These are phyloP conservation scores for Papiliotrema fonsecae DNA, from an alignment of 1,284 basidiomycete species.

Conservation along the genomic window DNA sequence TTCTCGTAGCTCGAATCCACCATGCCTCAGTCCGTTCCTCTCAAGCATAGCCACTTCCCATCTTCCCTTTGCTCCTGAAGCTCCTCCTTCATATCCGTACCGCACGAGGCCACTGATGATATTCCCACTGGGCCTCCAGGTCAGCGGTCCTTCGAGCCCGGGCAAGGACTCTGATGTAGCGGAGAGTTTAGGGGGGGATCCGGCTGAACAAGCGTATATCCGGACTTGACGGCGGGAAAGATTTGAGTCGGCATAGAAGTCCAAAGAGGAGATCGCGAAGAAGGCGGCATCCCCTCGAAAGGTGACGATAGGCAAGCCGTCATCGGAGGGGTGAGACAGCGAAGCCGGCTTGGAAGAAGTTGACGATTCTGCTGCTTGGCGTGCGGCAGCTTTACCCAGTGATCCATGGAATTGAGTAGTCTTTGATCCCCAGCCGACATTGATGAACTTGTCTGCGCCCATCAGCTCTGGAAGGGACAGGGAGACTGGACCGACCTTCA, in stretches of 20 bases:
- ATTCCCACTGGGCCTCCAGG: conserved; percentile 85
- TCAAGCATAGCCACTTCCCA: conserved; percentile 95
- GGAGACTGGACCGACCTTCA: conserved; percentile 55
- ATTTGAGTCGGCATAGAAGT: conserved; percentile 32
- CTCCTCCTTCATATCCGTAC: conserved; percentile 66
- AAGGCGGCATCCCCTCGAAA: conserved; percentile 91
- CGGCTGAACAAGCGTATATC: conserved; percentile 59
- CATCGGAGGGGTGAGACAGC: conserved; percentile 60
- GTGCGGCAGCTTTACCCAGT: conserved; percentile 79
- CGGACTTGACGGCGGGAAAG: conserved; percentile 58
- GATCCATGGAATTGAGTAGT: conserved; percentile 97
- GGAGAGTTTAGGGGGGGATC: conserved; percentile 62
- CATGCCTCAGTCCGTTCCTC: conserved; percentile 85
- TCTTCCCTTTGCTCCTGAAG: conserved; percentile 56
- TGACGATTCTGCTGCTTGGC: conserved; percentile 51
- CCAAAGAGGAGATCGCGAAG: conserved; percentile 77
- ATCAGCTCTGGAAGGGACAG: conserved; percentile 9
- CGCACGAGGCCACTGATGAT: conserved; percentile 77
- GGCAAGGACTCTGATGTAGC: conserved; percentile 78
- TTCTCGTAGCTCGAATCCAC: conserved; percentile 74
- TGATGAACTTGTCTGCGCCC: conserved; percentile 74
- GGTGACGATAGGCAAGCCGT: conserved; percentile 66
- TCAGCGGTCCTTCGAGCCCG: conserved; percentile 74
- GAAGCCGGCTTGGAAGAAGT: conserved; percentile 23
- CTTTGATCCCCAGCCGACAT: conserved; percentile 97